A percentile compares a stretch with the other conserved stretches of the same genome.
These are phyloP conservation scores for Diplosphaera chodatii DNA, from an alignment of 139 green algal genomes.

Conservation along the genomic window DNA sequence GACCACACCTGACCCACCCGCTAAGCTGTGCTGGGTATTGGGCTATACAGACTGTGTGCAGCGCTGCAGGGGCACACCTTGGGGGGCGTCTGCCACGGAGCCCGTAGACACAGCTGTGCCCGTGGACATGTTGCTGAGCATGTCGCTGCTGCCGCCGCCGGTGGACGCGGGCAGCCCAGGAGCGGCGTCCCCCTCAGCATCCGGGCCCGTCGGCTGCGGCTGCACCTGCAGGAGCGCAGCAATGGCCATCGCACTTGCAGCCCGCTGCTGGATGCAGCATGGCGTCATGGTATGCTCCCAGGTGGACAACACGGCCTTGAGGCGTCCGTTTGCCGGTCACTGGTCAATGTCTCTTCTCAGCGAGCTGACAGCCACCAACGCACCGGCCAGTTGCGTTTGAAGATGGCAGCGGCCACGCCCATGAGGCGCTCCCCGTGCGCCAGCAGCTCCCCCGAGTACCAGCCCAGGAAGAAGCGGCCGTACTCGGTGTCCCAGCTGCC, in stretches of 20 bases:
- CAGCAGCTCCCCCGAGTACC: conserved; percentile 45
- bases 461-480: conserved; percentile 52
- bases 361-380: not conserved
- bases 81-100: not conserved
- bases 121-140: not conserved
- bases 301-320: too few relatives aligned
- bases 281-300: too few relatives aligned
- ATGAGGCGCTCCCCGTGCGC: conserved; percentile 50
- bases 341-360: too few relatives aligned
- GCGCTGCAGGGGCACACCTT: too few relatives aligned
- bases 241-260: too few relatives aligned
- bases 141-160: not conserved
- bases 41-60: too few relatives aligned
- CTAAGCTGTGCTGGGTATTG: too few relatives aligned
- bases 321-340: too few relatives aligned
- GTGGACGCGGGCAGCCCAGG: not conserved
- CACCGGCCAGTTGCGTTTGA: conserved; percentile 14
- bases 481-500: conserved; percentile 71
- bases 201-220: too few relatives aligned
- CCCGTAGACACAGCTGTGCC: not conserved
- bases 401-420: conserved; percentile 29
- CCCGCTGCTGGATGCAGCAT: too few relatives aligned
- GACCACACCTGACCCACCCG: too few relatives aligned
- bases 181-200: not conserved
- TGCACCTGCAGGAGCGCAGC: not conserved